These are phyloP conservation scores for Ustilago curta DNA, from an alignment of 1,284 basidiomycete genomes.

Conservation along the genomic window DNA sequence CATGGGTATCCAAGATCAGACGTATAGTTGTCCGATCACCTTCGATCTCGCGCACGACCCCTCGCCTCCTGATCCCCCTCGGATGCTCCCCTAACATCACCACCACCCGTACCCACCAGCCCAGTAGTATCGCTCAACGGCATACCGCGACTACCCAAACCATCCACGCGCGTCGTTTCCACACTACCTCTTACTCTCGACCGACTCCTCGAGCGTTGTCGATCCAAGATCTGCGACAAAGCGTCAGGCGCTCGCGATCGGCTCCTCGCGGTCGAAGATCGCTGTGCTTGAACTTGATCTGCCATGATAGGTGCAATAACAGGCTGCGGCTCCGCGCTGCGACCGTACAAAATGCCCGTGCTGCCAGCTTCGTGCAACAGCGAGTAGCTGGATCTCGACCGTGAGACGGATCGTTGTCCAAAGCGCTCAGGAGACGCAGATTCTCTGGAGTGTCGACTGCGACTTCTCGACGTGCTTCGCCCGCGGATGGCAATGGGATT, in stretches of 20 bases:
- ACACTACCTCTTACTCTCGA: slow-evolving; percentile 13
- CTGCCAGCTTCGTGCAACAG: slow-evolving; percentile 26
- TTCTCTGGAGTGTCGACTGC: slow-evolving; percentile 48
- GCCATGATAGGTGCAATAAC: slow-evolving; percentile 12
- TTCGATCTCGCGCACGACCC: slow-evolving; percentile 37
- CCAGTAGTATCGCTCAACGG: neutral
- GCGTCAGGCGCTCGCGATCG: slow-evolving; percentile 55
- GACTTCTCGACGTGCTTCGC: slow-evolving; percentile 45
- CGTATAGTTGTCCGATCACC: slow-evolving; percentile 5
- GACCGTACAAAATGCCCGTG: slow-evolving; percentile 29
- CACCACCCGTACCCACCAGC: too few relatives aligned
- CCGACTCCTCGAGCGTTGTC: slow-evolving; percentile 39
- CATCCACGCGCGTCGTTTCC: slow-evolving; percentile 7
- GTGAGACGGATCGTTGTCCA: slow-evolving; percentile 27
- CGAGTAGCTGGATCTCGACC: slow-evolving; percentile 28
- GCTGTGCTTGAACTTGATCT: slow-evolving; percentile 36
- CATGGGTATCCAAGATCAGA: neutral
- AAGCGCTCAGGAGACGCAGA: slow-evolving; percentile 39
- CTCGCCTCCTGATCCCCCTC: slow-evolving; percentile 27
- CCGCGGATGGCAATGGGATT: slow-evolving; percentile 42
- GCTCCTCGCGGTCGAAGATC: slow-evolving; percentile 43
- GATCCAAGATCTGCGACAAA: slow-evolving; percentile 45
- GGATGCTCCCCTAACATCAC: slow-evolving; percentile 11
- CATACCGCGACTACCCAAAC: slow-evolving; percentile 7
- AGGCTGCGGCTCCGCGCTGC: slow-evolving; percentile 35